Base-by-base conservation (phyloP, 768 basidiomycete genomes). In the Podaxis carcinomalis region DNA sequence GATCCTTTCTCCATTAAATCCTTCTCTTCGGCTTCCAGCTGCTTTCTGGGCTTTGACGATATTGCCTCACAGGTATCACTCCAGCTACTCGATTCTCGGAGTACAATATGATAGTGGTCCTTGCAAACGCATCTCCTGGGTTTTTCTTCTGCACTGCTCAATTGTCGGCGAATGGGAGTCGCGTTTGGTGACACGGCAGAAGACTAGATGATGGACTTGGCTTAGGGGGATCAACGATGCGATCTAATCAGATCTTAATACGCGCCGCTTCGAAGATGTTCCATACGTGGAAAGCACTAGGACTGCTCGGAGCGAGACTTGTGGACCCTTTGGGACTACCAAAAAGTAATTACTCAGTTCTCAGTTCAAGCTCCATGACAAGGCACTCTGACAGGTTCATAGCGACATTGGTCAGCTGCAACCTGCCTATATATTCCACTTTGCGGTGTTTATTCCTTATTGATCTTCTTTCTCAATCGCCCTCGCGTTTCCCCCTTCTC, bases 361-460 rank as follows among this genome's bases (percentile, higher is more conserved):
- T 44, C 25, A 37, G 25, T 28, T 51, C 37, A 51, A 36, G 40
- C 32, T 44, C 50, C 32, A 49, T 61, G 53, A 55, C 59, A 55
- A 40, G 59, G 36, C 52, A 28, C 55, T 39, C 55, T 39, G 53
- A 53, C 59, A 55, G 46, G 35, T 54, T 49, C 54, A 50, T 50
- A 51, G 14, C 23, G 37, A 51, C 19, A 56, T 63, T 49, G 57
- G 52, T 57, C 57, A 63, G 57, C 57, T 54, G 62, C 25, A 27
- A 32, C 44, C 49, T 55, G 36, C 52, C 57, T 51, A 59, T 59
- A 59, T 40, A 44, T 54, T 47, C 10, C 27, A 36, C 10, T 46
- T 49, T 35, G n/a, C 40, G n/a, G 50, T 51, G 27, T 60, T 47
- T 57, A 25, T 58, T 57, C 32, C 27, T 55, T 27, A 28, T 54